Percentiles rank a stretch among this genome's conserved stretches.
Conservation (phyloP, 2,329 filamentous ascomycete species). For the Helotiales sp. region DNA sequence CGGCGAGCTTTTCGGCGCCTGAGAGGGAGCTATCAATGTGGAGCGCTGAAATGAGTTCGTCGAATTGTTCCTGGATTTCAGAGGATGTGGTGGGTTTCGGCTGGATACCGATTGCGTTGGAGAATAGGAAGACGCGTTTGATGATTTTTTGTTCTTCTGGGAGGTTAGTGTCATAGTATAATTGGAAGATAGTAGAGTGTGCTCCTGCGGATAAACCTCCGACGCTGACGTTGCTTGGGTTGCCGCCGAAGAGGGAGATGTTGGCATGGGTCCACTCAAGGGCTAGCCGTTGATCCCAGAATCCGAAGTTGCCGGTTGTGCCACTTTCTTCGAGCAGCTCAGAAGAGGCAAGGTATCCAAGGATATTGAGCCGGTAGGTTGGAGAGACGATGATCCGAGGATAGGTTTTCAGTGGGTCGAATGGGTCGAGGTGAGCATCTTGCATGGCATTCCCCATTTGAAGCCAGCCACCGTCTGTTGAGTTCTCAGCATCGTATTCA, state of each 20-base stretch:
- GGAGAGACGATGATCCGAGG: constrained; percentile 40
- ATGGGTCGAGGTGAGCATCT: background rate
- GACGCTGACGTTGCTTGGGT: constrained; percentile 63
- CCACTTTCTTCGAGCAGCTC: constrained; percentile 11
- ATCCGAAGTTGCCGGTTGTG: constrained; percentile 62
- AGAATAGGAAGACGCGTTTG: background rate
- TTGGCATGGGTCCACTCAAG: constrained; percentile 63
- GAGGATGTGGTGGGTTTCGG: background rate
- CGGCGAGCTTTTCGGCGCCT: background rate
- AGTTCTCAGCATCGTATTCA: background rate
- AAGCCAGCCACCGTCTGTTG: constrained; percentile 42
- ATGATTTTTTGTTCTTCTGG: background rate
- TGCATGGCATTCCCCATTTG: background rate
- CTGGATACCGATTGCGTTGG: background rate
- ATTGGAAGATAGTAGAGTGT: background rate
- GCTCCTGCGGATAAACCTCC: constrained; percentile 64
- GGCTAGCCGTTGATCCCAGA: constrained; percentile 59
- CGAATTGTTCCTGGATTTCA: background rate
- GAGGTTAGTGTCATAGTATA: background rate
- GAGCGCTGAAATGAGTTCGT: background rate
- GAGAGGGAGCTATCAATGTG: background rate
- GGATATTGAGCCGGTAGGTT: constrained; percentile 42
- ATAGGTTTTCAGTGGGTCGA: constrained; percentile 29
- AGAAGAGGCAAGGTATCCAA: constrained; percentile 3
- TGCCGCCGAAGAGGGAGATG: constrained; percentile 63